phyloP scores from a whole-genome alignment of 75 land plant species.

The Pinus taeda region DNA sequence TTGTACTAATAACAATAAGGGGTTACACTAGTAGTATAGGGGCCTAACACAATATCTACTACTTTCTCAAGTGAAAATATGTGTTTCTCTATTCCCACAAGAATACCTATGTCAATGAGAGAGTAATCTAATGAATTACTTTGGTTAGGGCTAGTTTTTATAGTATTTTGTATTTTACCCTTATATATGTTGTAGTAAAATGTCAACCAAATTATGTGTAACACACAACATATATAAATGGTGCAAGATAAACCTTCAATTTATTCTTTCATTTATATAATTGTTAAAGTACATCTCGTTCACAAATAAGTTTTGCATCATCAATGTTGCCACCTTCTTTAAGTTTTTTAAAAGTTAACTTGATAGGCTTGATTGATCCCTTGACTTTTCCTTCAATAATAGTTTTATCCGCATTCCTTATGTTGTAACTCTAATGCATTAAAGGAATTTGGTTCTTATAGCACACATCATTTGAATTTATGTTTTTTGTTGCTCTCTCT shows the following conservation, averaged over 20 bases:
- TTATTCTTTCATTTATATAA: conserved; percentile 37
- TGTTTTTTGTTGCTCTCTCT: conserved; percentile 20
- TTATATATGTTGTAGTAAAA: no score
- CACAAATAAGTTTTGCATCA: conserved; percentile 65
- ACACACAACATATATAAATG: no score
- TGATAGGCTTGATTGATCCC: conserved; percentile 59
- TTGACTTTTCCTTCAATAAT: conserved; percentile 53
- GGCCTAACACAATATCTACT: conserved; percentile 26
- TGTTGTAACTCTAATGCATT: conserved; percentile 15
- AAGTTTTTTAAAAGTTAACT: conserved; percentile 42
- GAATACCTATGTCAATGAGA: no score
- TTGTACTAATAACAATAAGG: no score
- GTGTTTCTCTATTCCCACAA: no score
- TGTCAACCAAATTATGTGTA: no score
- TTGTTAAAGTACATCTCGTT: conserved; percentile 35
- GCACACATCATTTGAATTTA: conserved; percentile 30
- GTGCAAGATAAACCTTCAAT: no score
- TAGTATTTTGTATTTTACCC: no score
- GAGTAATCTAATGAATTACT: no score
- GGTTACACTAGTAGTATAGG: no score
- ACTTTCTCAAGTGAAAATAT: no score
- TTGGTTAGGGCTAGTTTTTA: no score
- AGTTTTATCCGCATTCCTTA: conserved; percentile 26
- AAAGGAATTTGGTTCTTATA: conserved; percentile 37
- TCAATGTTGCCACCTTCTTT: conserved; percentile 49